These are phyloP conservation scores for Haplosporangium sp. DNA, from an alignment of 371 early-diverging fungal genomes.

Conservation along the genomic window DNA sequence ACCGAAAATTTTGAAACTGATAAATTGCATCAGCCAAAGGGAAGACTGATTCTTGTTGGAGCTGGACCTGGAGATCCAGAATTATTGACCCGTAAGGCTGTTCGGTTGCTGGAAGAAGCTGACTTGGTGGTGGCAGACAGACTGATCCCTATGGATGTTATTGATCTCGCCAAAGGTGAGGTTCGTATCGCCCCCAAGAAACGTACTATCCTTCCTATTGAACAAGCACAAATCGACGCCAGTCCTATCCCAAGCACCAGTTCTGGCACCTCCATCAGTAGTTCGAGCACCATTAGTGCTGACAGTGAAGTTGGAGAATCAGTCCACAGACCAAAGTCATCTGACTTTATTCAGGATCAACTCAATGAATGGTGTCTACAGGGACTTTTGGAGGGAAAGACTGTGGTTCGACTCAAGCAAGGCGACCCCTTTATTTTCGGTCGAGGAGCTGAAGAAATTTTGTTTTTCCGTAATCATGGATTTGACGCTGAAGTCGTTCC, in stretches of 20 bases:
- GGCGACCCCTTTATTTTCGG: conserved; percentile 94
- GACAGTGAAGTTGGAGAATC: conserved; percentile 25
- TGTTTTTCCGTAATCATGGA: conserved; percentile 77
- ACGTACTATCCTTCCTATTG: conserved; percentile 18
- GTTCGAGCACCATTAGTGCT: neutral
- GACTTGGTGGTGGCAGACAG: conserved; percentile 89
- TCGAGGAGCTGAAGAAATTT: conserved; percentile 91
- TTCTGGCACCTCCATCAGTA: neutral
- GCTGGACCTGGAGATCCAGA: conserved; percentile 92
- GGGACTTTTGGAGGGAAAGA: conserved; percentile 72
- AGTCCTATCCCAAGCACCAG: conserved; percentile 35
- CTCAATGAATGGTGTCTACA: conserved; percentile 77
- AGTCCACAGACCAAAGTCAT: conserved; percentile 16
- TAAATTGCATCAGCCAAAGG: conserved; percentile 25
- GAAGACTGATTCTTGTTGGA: conserved; percentile 78
- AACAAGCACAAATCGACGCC: conserved; percentile 11
- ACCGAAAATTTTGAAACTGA: neutral
- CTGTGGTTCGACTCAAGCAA: conserved; percentile 89
- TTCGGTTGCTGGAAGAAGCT: conserved; percentile 69
- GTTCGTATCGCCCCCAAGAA: conserved; percentile 78
- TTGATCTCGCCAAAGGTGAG: conserved; percentile 69
- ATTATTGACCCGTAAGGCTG: conserved; percentile 80
- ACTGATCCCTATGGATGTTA: conserved; percentile 76
- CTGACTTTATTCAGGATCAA: conserved; percentile 80
- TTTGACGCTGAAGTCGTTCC: conserved; percentile 80